Conservation (phyloP, 805 yeast species). For the Yamadazyma endophytica region DNA sequence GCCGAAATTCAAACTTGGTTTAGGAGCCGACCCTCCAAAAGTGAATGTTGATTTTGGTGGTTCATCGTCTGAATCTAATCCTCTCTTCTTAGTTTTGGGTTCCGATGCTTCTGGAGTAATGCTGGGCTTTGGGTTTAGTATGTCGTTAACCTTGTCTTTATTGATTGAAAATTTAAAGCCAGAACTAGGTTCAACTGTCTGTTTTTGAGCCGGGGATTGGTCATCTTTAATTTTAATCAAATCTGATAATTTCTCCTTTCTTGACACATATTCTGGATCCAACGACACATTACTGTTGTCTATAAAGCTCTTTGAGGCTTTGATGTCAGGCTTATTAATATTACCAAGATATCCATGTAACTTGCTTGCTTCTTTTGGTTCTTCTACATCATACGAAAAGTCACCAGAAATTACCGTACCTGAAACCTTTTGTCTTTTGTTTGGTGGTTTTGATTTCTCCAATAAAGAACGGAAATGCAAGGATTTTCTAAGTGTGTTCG, state of each 20-base stretch:
- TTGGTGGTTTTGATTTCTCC: constrained; percentile 9
- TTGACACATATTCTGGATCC: constrained; percentile 24
- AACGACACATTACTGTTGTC: constrained; percentile 15
- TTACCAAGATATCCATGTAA: constrained; percentile 33
- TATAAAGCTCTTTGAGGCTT: constrained; percentile 2
- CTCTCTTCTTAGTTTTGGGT: background rate
- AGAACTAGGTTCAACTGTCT: constrained; percentile 24
- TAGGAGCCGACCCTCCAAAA: background rate
- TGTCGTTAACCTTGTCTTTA: constrained; percentile 21
- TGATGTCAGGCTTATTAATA: constrained; percentile 29
- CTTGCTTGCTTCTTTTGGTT: constrained; percentile 7
- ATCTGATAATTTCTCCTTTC: constrained; percentile 21
- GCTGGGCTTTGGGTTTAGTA: too few relatives aligned
- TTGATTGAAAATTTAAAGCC: constrained; percentile 35
- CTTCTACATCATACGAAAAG: constrained; percentile 29
- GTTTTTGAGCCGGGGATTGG: constrained; percentile 3
- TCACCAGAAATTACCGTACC: constrained; percentile 32
- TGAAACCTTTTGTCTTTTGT: constrained; percentile 10
- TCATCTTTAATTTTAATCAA: constrained; percentile 28
- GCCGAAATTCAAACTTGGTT: background rate
- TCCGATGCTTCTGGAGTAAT: background rate
- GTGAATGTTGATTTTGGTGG: background rate
- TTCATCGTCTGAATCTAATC: too few relatives aligned
- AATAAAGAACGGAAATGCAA: constrained; percentile 22
- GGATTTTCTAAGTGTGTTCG: constrained; percentile 21